Conservation (phyloP, 257 asterid species). For the Salvia hispanica region DNA sequence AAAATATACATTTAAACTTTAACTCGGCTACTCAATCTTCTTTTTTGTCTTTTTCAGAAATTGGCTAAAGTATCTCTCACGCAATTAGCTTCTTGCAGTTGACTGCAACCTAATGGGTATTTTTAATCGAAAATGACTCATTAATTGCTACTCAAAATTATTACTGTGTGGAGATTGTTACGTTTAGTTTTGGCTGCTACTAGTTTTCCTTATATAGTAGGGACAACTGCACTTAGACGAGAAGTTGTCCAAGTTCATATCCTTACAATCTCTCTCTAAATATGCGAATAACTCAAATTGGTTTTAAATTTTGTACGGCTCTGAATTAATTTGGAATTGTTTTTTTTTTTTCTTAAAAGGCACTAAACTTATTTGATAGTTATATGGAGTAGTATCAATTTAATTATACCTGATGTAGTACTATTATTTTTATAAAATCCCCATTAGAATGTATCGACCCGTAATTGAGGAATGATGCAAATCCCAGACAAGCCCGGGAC, state of each 20-base stretch:
- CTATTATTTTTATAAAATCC: no score
- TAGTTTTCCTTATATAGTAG: not conserved
- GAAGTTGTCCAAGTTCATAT: conserved; percentile 24
- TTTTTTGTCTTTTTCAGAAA: not conserved
- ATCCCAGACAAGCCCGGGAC: not conserved
- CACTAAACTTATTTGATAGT: no score
- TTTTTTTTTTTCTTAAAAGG: no score
- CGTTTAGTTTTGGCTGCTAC: not conserved
- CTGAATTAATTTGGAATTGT: no score
- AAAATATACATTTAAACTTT: no score
- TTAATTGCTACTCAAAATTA: not conserved
- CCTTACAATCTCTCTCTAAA: not conserved
- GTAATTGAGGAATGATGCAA: conserved; percentile 1
- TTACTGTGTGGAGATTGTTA: conserved; percentile 9
- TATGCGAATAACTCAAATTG: not conserved
- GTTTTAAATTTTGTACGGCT: no score
- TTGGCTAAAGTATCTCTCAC: not conserved
- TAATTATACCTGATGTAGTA: no score
- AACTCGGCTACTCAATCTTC: not conserved
- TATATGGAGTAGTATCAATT: no score
- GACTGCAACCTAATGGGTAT: not conserved
- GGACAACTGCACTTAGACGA: conserved; percentile 19
- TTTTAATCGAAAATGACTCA: not conserved
- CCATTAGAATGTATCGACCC: conserved; percentile 16
- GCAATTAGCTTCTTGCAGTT: not conserved